A percentile compares a stretch with the other conserved stretches of the same genome.
Conservation (phyloP, 345 rosid species). For the Odontarrhena argentea region DNA sequence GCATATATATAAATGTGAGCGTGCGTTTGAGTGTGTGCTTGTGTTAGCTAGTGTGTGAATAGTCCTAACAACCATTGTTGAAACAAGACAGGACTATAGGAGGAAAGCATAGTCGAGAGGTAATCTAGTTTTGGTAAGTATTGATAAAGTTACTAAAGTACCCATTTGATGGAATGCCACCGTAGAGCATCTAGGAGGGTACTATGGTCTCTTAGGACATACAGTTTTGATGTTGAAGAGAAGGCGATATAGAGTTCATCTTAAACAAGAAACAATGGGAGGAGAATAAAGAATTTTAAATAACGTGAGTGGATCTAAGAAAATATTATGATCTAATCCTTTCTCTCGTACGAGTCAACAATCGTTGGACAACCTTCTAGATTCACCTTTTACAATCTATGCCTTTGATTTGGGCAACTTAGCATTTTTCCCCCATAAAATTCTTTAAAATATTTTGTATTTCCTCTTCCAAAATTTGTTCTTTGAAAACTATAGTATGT, state of each 20-base stretch:
- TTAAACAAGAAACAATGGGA: conserved; percentile 28
- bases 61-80: conserved; percentile 40
- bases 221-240: background rate
- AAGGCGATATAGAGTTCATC: background rate
- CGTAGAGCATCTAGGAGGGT: background rate
- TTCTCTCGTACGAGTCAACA: conserved; percentile 23
- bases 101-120: conserved; percentile 1
- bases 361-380: conserved; percentile 39
- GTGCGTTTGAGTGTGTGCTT: conserved; percentile 20
- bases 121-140: conserved; percentile 12
- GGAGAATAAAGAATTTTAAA: background rate
- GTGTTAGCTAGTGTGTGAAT: conserved; percentile 30
- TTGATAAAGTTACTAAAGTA: background rate
- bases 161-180: background rate
- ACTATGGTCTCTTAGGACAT: background rate
- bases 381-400: background rate
- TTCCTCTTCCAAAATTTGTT: background rate
- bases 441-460: background rate
- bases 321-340: conserved; percentile 12
- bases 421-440: background rate
- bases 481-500: too few species aligned
- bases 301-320: background rate
- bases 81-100: conserved; percentile 9
- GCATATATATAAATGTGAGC: background rate
- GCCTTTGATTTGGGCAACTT: background rate